Evolutionary conservation across 352 stramenopile species (phyloP).

Genomic region (Pythium phragmitis): DNA sequence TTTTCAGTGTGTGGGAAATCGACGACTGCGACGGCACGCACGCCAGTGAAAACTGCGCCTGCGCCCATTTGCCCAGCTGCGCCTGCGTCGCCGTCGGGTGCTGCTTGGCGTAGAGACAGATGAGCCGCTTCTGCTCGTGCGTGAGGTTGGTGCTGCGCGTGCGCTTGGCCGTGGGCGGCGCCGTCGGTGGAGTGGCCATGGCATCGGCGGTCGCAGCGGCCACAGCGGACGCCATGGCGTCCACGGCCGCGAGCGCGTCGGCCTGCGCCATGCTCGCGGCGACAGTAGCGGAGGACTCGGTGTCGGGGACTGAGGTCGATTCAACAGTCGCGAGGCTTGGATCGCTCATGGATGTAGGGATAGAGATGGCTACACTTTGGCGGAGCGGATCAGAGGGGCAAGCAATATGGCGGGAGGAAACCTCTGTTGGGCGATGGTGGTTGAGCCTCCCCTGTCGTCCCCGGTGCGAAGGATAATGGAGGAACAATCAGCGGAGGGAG

Average conservation of each 20-base stretch:
- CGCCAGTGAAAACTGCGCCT: slow-evolving; percentile 58
- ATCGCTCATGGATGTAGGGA: slow-evolving; percentile 20
- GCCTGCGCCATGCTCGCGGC: neutral
- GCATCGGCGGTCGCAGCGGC: neutral
- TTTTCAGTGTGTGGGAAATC: slow-evolving; percentile 84
- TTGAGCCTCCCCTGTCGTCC: slow-evolving; percentile 16
- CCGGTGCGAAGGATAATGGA: neutral
- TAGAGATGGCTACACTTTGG: slow-evolving; percentile 15
- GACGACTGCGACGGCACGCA: slow-evolving; percentile 74
- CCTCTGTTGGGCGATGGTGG: slow-evolving; percentile 30
- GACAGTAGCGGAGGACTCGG: neutral
- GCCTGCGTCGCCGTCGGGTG: slow-evolving; percentile 71
- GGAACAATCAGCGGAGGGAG: neutral
- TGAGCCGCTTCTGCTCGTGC: slow-evolving; percentile 78
- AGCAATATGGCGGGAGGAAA: slow-evolving; percentile 20
- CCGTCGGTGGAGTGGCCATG: slow-evolving; percentile 5
- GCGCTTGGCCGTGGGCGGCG: slow-evolving; percentile 21
- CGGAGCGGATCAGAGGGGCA: neutral
- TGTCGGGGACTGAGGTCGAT: neutral
- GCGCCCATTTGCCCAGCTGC: slow-evolving; percentile 73
- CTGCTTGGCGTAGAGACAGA: slow-evolving; percentile 72
- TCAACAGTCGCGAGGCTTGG: neutral
- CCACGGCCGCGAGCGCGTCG: neutral
- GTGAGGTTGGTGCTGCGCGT: slow-evolving; percentile 74
- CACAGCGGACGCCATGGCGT: slow-evolving; percentile 3